Conservation (phyloP, 2,329 filamentous ascomycete genomes). For the Onygenales sp. region DNA sequence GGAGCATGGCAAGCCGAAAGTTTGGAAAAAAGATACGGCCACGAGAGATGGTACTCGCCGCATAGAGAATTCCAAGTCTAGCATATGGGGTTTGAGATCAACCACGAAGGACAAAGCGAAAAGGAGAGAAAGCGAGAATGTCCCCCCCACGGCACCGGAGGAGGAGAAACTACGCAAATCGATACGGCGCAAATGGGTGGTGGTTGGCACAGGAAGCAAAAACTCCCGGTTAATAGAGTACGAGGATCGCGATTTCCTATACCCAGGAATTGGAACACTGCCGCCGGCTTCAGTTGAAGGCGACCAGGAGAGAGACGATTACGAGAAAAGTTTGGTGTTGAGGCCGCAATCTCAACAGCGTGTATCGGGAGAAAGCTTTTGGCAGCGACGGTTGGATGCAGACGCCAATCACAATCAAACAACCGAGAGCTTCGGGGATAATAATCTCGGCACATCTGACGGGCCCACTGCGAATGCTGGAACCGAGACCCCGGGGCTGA, state of each 20-base stretch:
- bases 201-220: neutral
- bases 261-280: constrained; percentile 1
- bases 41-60: neutral
- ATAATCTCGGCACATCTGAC: no score
- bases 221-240: neutral
- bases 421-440: neutral
- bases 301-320: neutral
- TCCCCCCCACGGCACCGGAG: neutral
- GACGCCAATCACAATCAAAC: neutral
- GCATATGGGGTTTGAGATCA: neutral
- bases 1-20: neutral
- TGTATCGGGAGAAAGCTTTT: neutral
- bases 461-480: no score
- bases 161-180: neutral
- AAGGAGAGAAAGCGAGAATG: neutral
- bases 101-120: neutral
- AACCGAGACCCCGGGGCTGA: no score
- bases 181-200: neutral
- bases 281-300: neutral
- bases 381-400: neutral
- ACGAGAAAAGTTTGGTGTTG: neutral
- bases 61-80: neutral
- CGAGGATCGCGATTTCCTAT: constrained; percentile 1
- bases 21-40: neutral
- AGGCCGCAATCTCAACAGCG: neutral